Percentiles rank a stretch among this genome's conserved stretches.
phyloP scores from a whole-genome alignment of 768 basidiomycete genomes.

The Auriscalpium vulgare region DNA sequence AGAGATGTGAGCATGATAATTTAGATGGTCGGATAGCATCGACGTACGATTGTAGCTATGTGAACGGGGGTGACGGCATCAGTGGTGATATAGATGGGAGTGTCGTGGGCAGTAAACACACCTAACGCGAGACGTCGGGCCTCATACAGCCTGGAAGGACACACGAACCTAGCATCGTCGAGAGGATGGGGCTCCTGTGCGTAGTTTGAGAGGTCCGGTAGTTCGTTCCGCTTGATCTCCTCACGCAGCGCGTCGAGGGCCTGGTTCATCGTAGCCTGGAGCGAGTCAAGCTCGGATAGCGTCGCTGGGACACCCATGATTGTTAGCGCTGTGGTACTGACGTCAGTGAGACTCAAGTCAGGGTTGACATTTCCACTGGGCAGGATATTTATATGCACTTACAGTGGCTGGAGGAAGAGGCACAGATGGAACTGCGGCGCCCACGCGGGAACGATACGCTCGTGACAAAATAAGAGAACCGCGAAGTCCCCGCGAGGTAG shows the following conservation, averaged over 20 bases:
- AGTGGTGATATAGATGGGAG: neutral
- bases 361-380: too few species aligned
- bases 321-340: neutral
- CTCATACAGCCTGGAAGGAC: slow-evolving; percentile 1
- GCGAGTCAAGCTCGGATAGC: slow-evolving; percentile 1
- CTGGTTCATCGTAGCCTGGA: slow-evolving; percentile 17
- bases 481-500: too few species aligned
- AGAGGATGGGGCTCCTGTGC: neutral
- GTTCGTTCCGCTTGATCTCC: neutral
- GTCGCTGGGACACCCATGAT: neutral
- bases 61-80: neutral
- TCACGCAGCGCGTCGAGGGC: slow-evolving; percentile 10
- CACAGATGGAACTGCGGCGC: too few species aligned
- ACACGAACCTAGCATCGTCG: slow-evolving; percentile 1
- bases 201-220: slow-evolving; percentile 1
- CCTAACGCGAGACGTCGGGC: slow-evolving; percentile 3
- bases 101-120: neutral
- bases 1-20: neutral
- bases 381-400: too few species aligned
- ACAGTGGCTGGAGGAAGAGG: too few species aligned
- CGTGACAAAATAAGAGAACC: too few species aligned
- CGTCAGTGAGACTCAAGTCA: too few species aligned
- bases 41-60: slow-evolving; percentile 1
- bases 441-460: too few species aligned
- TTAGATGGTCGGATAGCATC: neutral